Conservation (phyloP, 2,329 filamentous ascomycete genomes). For the Dendrostoma leiphaemia region DNA sequence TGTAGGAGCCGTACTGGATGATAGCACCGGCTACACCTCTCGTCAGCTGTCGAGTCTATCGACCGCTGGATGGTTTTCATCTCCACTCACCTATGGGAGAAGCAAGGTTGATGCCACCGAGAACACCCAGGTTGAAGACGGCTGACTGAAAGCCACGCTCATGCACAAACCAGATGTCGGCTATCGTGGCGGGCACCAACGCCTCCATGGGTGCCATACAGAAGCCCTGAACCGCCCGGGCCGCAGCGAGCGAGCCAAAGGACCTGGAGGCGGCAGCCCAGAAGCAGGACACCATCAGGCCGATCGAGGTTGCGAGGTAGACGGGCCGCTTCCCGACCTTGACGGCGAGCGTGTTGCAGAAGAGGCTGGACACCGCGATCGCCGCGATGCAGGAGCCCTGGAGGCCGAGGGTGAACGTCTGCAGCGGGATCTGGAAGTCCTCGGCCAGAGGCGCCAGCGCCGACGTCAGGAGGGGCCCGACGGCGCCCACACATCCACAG, state of each 20-base stretch:
- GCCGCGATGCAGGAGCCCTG: constrained; percentile 34
- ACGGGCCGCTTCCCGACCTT: constrained; percentile 36
- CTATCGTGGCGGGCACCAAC: constrained; percentile 37
- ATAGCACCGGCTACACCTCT: constrained; percentile 32
- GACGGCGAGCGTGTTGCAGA: constrained; percentile 35
- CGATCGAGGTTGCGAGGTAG: constrained; percentile 32
- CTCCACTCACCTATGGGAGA: constrained; percentile 33
- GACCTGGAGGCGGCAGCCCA: constrained; percentile 31
- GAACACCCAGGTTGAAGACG: constrained; percentile 39
- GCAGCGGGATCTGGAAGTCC: constrained; percentile 29
- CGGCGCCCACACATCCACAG: constrained; percentile 38
- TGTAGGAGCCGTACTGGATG: constrained; percentile 35
- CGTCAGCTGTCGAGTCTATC: background rate
- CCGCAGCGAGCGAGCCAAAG: constrained; percentile 30
- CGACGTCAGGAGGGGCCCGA: constrained; percentile 36
- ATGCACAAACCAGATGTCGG: constrained; percentile 42
- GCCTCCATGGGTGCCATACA: constrained; percentile 39
- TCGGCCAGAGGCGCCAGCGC: constrained; percentile 33
- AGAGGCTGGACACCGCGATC: constrained; percentile 33
- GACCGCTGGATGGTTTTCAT: too few species aligned
- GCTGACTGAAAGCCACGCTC: constrained; percentile 38
- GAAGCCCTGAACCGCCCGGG: constrained; percentile 32
- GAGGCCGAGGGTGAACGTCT: constrained; percentile 32
- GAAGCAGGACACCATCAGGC: constrained; percentile 32
- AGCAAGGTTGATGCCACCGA: constrained; percentile 40